A percentile compares a stretch with the other conserved stretches of the same genome.
phyloP scores from a whole-genome alignment of 768 basidiomycete genomes.

The Boletus rubroflammeus region DNA sequence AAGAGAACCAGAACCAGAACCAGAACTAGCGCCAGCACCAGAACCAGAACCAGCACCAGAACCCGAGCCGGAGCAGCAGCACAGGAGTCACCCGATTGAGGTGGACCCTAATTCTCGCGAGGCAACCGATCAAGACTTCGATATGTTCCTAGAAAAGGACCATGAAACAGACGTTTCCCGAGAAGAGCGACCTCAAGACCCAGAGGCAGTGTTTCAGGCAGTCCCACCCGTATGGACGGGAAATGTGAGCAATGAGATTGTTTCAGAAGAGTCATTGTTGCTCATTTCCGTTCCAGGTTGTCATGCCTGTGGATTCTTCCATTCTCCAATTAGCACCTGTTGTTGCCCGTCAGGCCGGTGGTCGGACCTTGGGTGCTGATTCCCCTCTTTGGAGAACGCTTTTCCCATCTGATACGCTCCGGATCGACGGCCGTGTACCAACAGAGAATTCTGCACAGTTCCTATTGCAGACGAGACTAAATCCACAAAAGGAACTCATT shows the following conservation, averaged over 20 bases:
- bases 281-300: constrained; percentile 47
- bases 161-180: constrained; percentile 32
- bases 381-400: constrained; percentile 72
- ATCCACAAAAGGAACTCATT: constrained; percentile 72
- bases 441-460: constrained; percentile 74
- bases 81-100: constrained; percentile 46
- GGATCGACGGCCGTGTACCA: constrained; percentile 83
- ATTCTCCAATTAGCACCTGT: constrained; percentile 65
- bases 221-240: constrained; percentile 68
- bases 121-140: constrained; percentile 78
- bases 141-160: constrained; percentile 75
- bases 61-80: constrained; percentile 29
- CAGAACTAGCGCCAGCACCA: too few relatives aligned
- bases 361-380: constrained; percentile 52
- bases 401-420: constrained; percentile 65
- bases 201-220: constrained; percentile 52
- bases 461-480: constrained; percentile 73
- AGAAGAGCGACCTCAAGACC: constrained; percentile 33
- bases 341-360: constrained; percentile 76
- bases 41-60: constrained; percentile 26
- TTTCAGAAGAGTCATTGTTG: background rate
- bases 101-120: constrained; percentile 35
- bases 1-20: constrained; percentile 26
- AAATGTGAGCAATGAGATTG: constrained; percentile 46
- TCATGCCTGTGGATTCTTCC: constrained; percentile 75